Conservation (phyloP, 2,329 filamentous ascomycete species). For the Neopestalotiopsis rosae region DNA sequence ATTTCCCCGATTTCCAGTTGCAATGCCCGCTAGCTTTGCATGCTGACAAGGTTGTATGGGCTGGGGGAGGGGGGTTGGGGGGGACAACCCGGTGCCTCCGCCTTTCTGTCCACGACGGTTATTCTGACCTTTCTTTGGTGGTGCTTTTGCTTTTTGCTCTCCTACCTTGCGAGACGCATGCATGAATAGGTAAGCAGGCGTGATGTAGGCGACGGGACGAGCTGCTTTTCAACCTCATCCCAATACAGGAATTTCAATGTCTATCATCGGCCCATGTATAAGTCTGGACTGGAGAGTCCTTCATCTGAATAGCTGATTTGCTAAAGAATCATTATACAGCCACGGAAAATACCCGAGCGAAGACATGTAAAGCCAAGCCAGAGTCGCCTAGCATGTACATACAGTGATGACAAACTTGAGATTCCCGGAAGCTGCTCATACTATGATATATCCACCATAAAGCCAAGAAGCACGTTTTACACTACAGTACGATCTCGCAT, state of each 20-base stretch:
- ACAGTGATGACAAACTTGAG: too few relatives aligned
- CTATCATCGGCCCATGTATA: neutral
- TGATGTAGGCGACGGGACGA: neutral
- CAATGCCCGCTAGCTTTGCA: constrained; percentile 15
- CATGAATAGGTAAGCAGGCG: neutral
- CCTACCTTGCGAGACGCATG: neutral
- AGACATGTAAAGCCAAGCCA: too few relatives aligned
- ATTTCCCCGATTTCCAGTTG: constrained; percentile 18
- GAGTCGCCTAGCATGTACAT: too few relatives aligned
- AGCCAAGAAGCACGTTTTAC: too few relatives aligned
- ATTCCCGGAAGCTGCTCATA: too few relatives aligned
- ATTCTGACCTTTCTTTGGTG: neutral
- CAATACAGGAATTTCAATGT: neutral
- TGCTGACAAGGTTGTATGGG: constrained; percentile 13
- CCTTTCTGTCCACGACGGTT: neutral
- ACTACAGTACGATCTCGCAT: too few relatives aligned
- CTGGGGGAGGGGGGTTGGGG: neutral
- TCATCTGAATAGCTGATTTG: neutral
- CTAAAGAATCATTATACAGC: neutral
- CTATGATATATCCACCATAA: too few relatives aligned
- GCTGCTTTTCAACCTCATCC: neutral
- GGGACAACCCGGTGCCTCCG: constrained; percentile 6
- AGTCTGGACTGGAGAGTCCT: neutral
- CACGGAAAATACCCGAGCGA: too few relatives aligned
- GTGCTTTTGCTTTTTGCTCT: neutral